Base-by-base conservation (phyloP, 495 filamentous ascomycete genomes). In the Baudoinia panamericana region DNA sequence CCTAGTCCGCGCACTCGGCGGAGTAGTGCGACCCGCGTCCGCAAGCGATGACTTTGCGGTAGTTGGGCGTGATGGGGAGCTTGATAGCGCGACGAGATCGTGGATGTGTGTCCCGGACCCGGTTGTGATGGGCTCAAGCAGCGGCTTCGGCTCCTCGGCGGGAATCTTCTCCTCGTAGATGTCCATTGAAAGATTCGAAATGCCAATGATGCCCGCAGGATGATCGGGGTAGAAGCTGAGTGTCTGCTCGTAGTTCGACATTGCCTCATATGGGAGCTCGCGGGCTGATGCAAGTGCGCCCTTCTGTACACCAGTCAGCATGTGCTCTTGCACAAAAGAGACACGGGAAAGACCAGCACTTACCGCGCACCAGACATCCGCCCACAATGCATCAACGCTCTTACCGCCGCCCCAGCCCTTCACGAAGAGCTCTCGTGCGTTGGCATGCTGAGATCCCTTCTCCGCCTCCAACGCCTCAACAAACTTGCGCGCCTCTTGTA, bases 171-270 rank as follows among this genome's bases (percentile, higher is more conserved):
- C 69, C 41, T 71, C 69, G 61, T 83, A 90, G n/a, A 86, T 75
- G 52, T 93, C 85, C 36, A 96, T 67, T 6, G 96, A 71, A 19
- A 95, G 71, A 45, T 80, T 83, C 16, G 80, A 84, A 27, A 96
- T 65, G 4, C 76, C 79, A 25, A 95, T 78, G 18, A 79, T 92
- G 9, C 84, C 86, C 19, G 67, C 70, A 1, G 82, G 71, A 56
- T 94, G 84, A 53, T 94, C 73, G 3, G 73, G 70, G 46, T 73
- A 76, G 48, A 79, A 71, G 16, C 72, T 67, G 4, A 97, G 62
- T 3, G 88, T 85, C 22, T 76, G 68, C 58, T 96, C 92, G 47
- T 84, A 95, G 28, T 75, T 61, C 18, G 69, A 67, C 16, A 79
- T 67, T 7, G 87, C 87, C 30, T 72, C 57, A 50, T 82, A 77